These are phyloP conservation scores for Chaetomiaceae sp. DNA, from an alignment of 2,329 filamentous ascomycete genomes.

Conservation along the genomic window DNA sequence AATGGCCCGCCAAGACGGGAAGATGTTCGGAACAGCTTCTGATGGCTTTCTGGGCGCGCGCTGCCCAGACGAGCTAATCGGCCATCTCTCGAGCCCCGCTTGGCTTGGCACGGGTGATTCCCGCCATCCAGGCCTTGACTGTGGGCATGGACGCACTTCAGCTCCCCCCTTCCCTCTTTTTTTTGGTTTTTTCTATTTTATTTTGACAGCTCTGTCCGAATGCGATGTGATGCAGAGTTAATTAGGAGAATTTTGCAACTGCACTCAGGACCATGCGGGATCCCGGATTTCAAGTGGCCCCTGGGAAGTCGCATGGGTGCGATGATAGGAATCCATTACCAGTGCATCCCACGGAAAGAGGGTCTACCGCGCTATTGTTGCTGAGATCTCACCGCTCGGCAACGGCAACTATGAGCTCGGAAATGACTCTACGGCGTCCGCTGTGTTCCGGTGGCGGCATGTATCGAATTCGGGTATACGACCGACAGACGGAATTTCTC, in stretches of 20 bases:
- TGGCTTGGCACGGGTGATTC: slow-evolving; percentile 6
- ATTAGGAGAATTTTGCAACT: slow-evolving; percentile 21
- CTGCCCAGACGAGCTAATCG: slow-evolving; percentile 8
- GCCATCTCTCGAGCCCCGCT: slow-evolving; percentile 1
- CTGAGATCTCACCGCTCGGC: slow-evolving; percentile 11
- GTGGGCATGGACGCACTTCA: no score
- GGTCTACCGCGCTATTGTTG: no score
- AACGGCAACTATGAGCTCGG: background rate
- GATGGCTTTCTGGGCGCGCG: slow-evolving; percentile 1
- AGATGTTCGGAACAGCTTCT: slow-evolving; percentile 2
- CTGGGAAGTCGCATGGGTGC: slow-evolving; percentile 17
- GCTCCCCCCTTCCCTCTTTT: no score
- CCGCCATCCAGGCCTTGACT: no score
- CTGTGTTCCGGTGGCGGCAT: slow-evolving; percentile 18
- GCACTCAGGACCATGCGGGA: slow-evolving; percentile 11
- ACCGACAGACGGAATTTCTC: background rate
- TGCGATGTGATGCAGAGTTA: background rate
- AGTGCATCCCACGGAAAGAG: no score
- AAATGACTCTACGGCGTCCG: background rate
- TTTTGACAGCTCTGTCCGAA: no score
- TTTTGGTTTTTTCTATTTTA: no score
- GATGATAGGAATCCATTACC: background rate
- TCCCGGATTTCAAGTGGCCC: slow-evolving; percentile 14
- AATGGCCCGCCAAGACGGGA: slow-evolving; percentile 25
- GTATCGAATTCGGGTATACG: background rate